Percentiles rank a stretch among this genome's conserved stretches.
phyloP scores from a whole-genome alignment of 306 rosid genomes.

The Cucurbita maxima region DNA sequence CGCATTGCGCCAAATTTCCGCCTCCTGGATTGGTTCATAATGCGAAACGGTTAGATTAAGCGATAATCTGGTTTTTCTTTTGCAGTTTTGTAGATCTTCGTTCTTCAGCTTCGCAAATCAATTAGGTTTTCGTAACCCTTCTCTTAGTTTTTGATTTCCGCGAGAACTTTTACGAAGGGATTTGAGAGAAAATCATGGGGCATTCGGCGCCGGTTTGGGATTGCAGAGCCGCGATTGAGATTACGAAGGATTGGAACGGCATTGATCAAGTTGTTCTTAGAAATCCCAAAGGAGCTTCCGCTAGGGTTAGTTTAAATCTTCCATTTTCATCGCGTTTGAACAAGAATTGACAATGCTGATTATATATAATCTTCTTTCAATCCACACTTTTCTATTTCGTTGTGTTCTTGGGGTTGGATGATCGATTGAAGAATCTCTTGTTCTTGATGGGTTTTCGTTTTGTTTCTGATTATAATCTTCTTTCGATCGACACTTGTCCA shows the following conservation, averaged over 20 bases:
- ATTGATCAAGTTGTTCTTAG: constrained; percentile 55
- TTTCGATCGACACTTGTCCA: too few relatives aligned
- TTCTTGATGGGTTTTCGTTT: constrained; percentile 8
- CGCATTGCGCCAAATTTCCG: neutral
- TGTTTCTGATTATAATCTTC: neutral
- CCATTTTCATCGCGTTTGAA: neutral
- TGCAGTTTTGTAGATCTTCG: neutral
- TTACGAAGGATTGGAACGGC: constrained; percentile 67
- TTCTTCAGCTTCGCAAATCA: neutral
- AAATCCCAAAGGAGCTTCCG: constrained; percentile 61
- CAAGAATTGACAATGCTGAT: neutral
- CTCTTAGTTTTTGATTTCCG: neutral
- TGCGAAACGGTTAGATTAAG: neutral
- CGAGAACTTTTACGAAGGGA: too few relatives aligned
- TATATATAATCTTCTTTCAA: neutral
- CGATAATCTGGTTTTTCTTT: neutral
- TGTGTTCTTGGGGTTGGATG: neutral
- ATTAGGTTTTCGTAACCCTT: neutral
- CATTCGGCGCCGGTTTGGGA: constrained; percentile 83
- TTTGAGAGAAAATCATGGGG: constrained; percentile 32
- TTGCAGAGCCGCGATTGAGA: constrained; percentile 51
- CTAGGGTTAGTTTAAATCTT: constrained; percentile 36
- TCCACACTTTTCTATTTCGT: neutral
- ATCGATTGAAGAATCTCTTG: neutral
- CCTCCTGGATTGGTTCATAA: neutral